Percentiles rank a stretch among this genome's conserved stretches.
Conservation (phyloP, 140 eudicot species). For the Erigeron philadelphicus region DNA sequence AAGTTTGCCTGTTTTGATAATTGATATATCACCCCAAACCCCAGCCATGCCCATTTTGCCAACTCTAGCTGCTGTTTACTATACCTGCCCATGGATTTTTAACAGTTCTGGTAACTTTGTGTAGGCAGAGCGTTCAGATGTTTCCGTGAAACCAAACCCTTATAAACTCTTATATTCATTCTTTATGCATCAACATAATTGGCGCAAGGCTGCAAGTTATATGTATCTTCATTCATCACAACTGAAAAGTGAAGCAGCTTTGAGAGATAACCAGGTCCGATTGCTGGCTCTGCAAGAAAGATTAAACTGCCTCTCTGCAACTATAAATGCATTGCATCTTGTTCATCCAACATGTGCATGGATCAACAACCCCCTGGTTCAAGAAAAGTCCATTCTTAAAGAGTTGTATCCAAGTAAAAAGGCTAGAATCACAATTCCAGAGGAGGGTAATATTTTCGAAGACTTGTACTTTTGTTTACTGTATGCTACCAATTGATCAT, state of each 20-base stretch:
- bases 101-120: slow-evolving; percentile 8
- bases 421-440: slow-evolving; percentile 53
- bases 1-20: background rate
- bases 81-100: background rate
- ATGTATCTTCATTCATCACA: slow-evolving; percentile 66
- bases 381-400: slow-evolving; percentile 40
- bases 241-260: slow-evolving; percentile 56
- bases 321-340: slow-evolving; percentile 88
- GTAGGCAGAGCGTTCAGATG: slow-evolving; percentile 91
- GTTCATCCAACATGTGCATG: slow-evolving; percentile 85
- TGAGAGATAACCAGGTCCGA: slow-evolving; percentile 55
- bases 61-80: background rate
- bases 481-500: background rate
- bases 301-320: slow-evolving; percentile 77
- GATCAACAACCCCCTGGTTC: slow-evolving; percentile 54
- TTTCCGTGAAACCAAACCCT: slow-evolving; percentile 69
- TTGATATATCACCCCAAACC: background rate
- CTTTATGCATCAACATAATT: slow-evolving; percentile 90
- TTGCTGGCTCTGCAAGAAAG: slow-evolving; percentile 77
- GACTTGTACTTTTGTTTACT: slow-evolving; percentile 19
- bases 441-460: slow-evolving; percentile 46
- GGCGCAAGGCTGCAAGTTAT: slow-evolving; percentile 89
- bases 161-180: slow-evolving; percentile 76
- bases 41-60: background rate
- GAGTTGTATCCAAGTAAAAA: slow-evolving; percentile 66